Percentiles rank a stretch among this genome's conserved stretches.
These are phyloP conservation scores for Brassica carinata DNA, from an alignment of 345 rosid species.

Conservation along the genomic window DNA sequence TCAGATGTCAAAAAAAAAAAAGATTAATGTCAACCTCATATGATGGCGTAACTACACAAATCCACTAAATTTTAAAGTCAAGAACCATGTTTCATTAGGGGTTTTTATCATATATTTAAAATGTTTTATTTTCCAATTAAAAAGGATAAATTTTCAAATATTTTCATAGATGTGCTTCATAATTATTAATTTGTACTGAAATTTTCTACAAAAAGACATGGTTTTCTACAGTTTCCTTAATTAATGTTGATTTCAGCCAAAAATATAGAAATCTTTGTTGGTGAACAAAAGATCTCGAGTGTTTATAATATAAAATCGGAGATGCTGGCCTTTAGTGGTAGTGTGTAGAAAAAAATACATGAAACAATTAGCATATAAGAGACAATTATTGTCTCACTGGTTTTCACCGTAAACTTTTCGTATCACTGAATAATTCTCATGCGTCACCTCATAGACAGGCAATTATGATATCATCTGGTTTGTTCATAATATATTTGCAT, in stretches of 20 bases:
- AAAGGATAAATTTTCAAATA: background rate
- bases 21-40: background rate
- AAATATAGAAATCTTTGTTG: conserved; percentile 20
- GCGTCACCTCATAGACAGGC: conserved; percentile 31
- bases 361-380: conserved; percentile 6
- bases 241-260: background rate
- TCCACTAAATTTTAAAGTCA: background rate
- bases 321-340: conserved; percentile 8
- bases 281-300: conserved; percentile 28
- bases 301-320: background rate
- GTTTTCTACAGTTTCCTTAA: no score
- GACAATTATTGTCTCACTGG: conserved; percentile 5
- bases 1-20: background rate
- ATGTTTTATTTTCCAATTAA: background rate
- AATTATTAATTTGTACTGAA: background rate
- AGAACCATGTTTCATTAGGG: background rate
- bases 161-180: background rate
- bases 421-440: conserved; percentile 17
- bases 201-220: background rate
- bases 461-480: conserved; percentile 5
- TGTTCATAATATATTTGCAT: conserved; percentile 14
- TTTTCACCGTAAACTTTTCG: conserved; percentile 1
- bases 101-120: background rate
- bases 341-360: conserved; percentile 6
- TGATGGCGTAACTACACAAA: background rate